These are phyloP conservation scores for Citrullus mucosospermus DNA, from an alignment of 306 rosid species.

Conservation along the genomic window DNA sequence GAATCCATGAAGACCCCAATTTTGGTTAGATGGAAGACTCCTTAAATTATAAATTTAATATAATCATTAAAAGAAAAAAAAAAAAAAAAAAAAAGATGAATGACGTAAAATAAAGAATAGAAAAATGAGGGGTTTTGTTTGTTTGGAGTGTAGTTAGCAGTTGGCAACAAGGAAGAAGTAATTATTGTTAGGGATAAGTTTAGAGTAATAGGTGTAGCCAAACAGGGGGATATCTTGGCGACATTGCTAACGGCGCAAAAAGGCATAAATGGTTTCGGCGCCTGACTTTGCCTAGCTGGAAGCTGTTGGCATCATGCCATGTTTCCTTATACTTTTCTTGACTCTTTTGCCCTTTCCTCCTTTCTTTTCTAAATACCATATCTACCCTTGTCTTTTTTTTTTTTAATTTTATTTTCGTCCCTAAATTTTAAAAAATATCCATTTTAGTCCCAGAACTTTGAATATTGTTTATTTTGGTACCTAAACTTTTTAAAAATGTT, in stretches of 20 bases:
- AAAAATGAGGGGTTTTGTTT: background rate
- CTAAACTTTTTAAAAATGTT: no score
- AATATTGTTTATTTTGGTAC: no score
- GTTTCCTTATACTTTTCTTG: constrained; percentile 12
- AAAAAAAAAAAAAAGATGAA: no score
- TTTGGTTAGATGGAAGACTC: no score
- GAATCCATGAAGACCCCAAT: no score
- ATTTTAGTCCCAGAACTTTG: no score
- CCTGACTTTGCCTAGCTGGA: constrained; percentile 12
- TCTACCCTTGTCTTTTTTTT: background rate
- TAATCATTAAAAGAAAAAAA: no score
- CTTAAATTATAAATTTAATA: no score
- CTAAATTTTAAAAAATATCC: no score
- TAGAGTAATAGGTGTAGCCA: background rate
- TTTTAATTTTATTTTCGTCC: no score
- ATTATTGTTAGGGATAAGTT: background rate
- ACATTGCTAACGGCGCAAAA: constrained; percentile 4
- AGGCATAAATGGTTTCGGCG: constrained; percentile 12
- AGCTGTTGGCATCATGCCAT: constrained; percentile 8
- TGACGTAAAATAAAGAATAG: background rate
- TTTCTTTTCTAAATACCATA: background rate
- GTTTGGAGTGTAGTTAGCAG: background rate
- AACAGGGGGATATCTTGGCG: background rate
- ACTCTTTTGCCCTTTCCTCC: constrained; percentile 16
- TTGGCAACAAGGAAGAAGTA: background rate